phyloP scores from a whole-genome alignment of 192 early-diverging fungal species.

The Linnemannia exigua region DNA sequence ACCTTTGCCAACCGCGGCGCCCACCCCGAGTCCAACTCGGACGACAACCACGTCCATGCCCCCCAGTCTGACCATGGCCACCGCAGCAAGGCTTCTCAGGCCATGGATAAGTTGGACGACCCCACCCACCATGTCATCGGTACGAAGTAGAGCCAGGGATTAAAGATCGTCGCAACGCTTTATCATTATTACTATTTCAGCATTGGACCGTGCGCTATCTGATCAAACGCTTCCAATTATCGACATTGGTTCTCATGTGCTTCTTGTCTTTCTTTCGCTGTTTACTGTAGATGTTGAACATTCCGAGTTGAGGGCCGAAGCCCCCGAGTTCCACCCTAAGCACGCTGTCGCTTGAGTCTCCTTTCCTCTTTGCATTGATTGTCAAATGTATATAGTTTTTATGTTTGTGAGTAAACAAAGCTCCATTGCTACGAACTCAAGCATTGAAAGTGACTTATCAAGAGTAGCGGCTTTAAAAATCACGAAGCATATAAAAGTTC shows the following conservation, averaged over 20 bases:
- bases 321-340: conserved; percentile 53
- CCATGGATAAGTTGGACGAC: conserved; percentile 14
- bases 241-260: not conserved
- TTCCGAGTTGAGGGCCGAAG: conserved; percentile 49
- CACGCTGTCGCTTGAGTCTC: conserved; percentile 12
- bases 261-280: not conserved
- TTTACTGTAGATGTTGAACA: conserved; percentile 34
- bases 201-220: conserved; percentile 2
- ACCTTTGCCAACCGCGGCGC: conserved; percentile 23
- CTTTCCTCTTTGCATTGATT: not conserved
- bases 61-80: conserved; percentile 43
- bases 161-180: not conserved
- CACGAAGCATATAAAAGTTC: no score
- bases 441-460: not conserved
- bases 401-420: not conserved
- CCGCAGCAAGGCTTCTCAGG: conserved; percentile 23
- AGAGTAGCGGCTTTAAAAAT: no score
- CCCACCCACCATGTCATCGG: conserved; percentile 27
- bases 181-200: not conserved
- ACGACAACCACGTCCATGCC: not conserved
- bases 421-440: not conserved
- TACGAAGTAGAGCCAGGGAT: conserved; percentile 16
- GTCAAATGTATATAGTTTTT: not conserved
- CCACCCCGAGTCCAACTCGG: conserved; percentile 25
- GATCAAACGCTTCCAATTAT: not conserved